phyloP scores from a whole-genome alignment of 1,284 basidiomycete species.

The Boletus sp. region DNA sequence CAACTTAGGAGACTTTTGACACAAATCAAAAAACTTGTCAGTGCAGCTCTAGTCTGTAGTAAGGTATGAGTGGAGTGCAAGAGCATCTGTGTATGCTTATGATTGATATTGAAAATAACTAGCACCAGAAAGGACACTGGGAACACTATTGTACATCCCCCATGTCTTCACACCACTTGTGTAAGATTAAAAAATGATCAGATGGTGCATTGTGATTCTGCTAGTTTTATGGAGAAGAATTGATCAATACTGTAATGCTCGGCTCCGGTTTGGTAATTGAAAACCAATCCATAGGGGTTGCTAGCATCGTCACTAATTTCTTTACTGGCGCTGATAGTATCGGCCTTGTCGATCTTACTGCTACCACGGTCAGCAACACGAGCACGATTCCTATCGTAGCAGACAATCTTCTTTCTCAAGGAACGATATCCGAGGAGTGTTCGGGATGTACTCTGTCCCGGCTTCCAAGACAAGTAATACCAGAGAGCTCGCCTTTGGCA shows the following conservation, averaged over 20 bases:
- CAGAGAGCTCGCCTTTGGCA: slow-evolving; percentile 53
- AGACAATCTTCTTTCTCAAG: slow-evolving; percentile 42
- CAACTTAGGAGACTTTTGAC: too few relatives aligned
- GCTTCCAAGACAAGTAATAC: slow-evolving; percentile 24
- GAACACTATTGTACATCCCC: too few relatives aligned
- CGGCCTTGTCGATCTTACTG: slow-evolving; percentile 50
- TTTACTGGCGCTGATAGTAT: slow-evolving; percentile 49
- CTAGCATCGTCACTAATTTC: slow-evolving; percentile 40
- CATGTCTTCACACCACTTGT: too few relatives aligned
- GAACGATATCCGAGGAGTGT: slow-evolving; percentile 38
- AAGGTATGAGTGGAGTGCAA: too few relatives aligned
- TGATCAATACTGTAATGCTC: slow-evolving; percentile 47
- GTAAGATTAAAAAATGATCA: too few relatives aligned
- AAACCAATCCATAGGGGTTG: slow-evolving; percentile 52
- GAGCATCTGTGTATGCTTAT: too few relatives aligned
- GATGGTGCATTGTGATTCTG: too few relatives aligned
- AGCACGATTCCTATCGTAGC: slow-evolving; percentile 39
- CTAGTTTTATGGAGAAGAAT: slow-evolving; percentile 53
- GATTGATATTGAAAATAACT: too few relatives aligned
- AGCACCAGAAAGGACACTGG: too few relatives aligned
- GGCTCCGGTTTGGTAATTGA: slow-evolving; percentile 39
- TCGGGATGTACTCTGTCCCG: slow-evolving; percentile 54
- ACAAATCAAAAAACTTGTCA: too few relatives aligned
- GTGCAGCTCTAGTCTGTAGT: too few relatives aligned
- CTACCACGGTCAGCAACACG: slow-evolving; percentile 28